Conservation (phyloP, 352 stramenopile genomes). For the Globisporangium cederbergense region DNA sequence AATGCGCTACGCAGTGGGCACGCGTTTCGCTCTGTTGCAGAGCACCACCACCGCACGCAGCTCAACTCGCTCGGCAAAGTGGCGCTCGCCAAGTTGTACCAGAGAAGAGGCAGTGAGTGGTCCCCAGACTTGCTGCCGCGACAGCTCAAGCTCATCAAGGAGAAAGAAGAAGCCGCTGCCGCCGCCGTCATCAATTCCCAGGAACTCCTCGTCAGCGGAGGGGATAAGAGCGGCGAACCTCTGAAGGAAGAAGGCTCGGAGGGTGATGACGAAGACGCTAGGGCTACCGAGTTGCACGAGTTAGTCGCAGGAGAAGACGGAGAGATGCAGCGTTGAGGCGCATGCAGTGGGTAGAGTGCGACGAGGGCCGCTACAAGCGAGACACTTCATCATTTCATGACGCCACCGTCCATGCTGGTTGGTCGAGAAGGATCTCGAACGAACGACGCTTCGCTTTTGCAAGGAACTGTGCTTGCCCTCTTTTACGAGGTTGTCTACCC, state of each 20-base stretch:
- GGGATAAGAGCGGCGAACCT: background rate
- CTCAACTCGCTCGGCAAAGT: conserved; percentile 57
- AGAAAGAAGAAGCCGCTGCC: conserved; percentile 14
- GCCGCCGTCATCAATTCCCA: background rate
- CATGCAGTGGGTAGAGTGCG: background rate
- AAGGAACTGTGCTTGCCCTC: background rate
- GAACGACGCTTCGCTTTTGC: background rate
- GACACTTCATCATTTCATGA: too few species aligned
- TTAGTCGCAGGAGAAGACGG: background rate
- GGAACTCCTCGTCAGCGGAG: background rate
- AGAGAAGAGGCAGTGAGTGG: conserved; percentile 67
- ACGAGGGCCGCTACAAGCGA: too few species aligned
- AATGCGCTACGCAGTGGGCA: conserved; percentile 47
- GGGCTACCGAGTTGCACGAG: background rate
- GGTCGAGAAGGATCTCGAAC: conserved; percentile 2
- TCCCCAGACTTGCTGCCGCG: conserved; percentile 62
- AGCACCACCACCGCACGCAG: conserved; percentile 50
- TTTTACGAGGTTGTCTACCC: background rate
- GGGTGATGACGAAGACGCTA: background rate
- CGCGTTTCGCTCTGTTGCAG: conserved; percentile 53
- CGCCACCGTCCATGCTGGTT: background rate
- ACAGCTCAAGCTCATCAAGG: conserved; percentile 53
- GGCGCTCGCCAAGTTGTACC: conserved; percentile 61
- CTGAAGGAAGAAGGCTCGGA: background rate
- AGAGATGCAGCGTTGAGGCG: background rate